Conservation (phyloP, 805 yeast genomes). For the Myxozyma geophila region DNA sequence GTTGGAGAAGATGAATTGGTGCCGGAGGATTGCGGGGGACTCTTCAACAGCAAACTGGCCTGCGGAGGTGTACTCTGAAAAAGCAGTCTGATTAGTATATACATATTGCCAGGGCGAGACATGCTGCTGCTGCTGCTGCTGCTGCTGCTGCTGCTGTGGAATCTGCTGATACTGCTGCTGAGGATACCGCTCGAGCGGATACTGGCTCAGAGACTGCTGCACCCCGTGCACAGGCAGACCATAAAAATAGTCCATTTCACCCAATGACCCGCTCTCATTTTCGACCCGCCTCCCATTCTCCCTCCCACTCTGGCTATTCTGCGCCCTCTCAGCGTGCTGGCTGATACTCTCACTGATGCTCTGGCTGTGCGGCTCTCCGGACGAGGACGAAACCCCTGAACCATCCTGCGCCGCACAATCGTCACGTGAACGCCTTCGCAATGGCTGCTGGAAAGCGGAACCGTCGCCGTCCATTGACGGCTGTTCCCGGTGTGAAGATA, state of each 20-base stretch:
- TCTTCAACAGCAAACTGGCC: not conserved
- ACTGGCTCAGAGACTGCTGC: not conserved
- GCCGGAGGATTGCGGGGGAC: not conserved
- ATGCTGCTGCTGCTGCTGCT: not conserved
- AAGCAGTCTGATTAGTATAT: not conserved
- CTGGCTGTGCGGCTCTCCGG: no score
- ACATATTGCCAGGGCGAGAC: not conserved
- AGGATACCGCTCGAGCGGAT: not conserved
- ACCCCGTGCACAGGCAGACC: no score
- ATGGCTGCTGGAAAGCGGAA: no score
- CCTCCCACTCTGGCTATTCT: not conserved
- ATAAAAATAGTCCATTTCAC: not conserved
- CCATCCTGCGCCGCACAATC: no score
- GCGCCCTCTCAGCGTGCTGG: no score
- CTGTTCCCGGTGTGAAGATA: no score
- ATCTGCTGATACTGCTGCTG: not conserved
- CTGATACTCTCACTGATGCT: no score
- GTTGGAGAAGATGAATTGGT: not conserved
- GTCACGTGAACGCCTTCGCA: no score
- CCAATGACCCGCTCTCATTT: not conserved
- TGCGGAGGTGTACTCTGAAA: not conserved
- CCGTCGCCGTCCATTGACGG: no score
- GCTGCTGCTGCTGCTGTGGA: not conserved
- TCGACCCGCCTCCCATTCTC: not conserved
- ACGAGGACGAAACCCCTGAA: no score